Conservation (phyloP, 768 basidiomycete species). For the Pleurotus pulmonarius region DNA sequence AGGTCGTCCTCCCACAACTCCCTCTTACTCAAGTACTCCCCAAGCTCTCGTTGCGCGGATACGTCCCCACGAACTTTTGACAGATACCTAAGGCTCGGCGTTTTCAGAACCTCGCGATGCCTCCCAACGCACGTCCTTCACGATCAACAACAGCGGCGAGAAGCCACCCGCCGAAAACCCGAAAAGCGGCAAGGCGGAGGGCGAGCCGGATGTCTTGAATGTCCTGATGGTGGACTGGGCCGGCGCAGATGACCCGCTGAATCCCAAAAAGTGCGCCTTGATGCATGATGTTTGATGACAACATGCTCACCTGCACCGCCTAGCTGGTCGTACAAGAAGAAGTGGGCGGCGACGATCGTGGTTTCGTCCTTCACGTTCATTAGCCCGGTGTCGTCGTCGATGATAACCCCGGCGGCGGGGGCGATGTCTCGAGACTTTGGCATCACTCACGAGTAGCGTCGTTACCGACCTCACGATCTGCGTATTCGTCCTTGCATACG, state of each 20-base stretch:
- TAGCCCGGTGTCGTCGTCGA: slow-evolving; percentile 65
- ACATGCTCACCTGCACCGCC: not conserved
- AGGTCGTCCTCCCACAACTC: too few species aligned
- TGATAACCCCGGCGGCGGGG: slow-evolving; percentile 62
- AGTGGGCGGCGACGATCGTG: slow-evolving; percentile 64
- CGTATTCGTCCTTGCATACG: slow-evolving; percentile 50
- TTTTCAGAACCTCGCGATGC: too few species aligned
- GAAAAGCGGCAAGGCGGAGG: too few species aligned
- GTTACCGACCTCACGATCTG: slow-evolving; percentile 57
- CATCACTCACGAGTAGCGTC: slow-evolving; percentile 48
- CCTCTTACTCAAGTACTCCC: too few species aligned
- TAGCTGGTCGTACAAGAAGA: slow-evolving; percentile 55
- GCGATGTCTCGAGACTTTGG: slow-evolving; percentile 52
- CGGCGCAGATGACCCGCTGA: slow-evolving; percentile 52
- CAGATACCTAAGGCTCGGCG: too few species aligned
- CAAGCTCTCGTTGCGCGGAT: too few species aligned
- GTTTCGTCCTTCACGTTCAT: slow-evolving; percentile 70
- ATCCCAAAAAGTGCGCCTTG: slow-evolving; percentile 64
- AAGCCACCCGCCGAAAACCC: too few species aligned
- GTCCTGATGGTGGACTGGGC: slow-evolving; percentile 57
- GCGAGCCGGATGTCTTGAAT: slow-evolving; percentile 6
- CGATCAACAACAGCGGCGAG: too few species aligned
- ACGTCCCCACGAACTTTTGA: too few species aligned
- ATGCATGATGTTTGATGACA: not conserved
- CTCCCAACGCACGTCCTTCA: too few species aligned